phyloP scores from a whole-genome alignment of 176 grass and related monocot species.

The Dendrocalamus sinicus region DNA sequence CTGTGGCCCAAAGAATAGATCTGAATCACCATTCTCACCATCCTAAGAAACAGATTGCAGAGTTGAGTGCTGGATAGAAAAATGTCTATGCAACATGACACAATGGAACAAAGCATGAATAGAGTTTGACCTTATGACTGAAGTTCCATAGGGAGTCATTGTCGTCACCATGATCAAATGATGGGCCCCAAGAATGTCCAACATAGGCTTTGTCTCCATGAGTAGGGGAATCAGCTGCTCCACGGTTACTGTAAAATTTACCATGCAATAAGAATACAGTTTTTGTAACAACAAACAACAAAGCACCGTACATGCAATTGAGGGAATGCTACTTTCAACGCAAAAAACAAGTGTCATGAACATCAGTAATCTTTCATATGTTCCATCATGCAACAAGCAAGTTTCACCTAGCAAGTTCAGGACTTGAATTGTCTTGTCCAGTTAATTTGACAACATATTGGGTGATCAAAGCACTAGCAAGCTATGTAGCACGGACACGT shows the following conservation, averaged over 20 bases:
- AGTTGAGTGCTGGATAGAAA: constrained; percentile 26
- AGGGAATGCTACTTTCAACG: constrained; percentile 1
- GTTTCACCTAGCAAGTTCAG: constrained; percentile 5
- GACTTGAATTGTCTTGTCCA: constrained; percentile 10
- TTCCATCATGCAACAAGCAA: constrained; percentile 25
- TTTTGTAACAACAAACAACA: constrained; percentile 21
- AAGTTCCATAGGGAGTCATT: constrained; percentile 90
- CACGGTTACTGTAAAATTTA: constrained; percentile 70
- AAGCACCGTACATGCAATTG: background rate
- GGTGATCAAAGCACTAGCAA: background rate
- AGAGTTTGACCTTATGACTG: constrained; percentile 56
- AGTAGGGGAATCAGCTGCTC: constrained; percentile 67
- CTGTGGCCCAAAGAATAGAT: constrained; percentile 83
- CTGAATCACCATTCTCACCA: constrained; percentile 70
- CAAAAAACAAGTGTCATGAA: constrained; percentile 21
- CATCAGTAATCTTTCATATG: background rate
- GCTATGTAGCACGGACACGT: too few relatives aligned
- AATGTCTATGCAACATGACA: constrained; percentile 29
- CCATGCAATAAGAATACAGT: constrained; percentile 31
- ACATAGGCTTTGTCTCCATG: constrained; percentile 58
- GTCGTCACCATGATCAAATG: constrained; percentile 86
- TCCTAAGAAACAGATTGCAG: constrained; percentile 58
- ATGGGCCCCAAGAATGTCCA: constrained; percentile 69
- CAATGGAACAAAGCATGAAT: constrained; percentile 8
- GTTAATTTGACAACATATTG: constrained; percentile 21